Evolutionary conservation across 2,329 filamentous ascomycete species (phyloP).

Genomic region (Ceratocystiopsis minuta): DNA sequence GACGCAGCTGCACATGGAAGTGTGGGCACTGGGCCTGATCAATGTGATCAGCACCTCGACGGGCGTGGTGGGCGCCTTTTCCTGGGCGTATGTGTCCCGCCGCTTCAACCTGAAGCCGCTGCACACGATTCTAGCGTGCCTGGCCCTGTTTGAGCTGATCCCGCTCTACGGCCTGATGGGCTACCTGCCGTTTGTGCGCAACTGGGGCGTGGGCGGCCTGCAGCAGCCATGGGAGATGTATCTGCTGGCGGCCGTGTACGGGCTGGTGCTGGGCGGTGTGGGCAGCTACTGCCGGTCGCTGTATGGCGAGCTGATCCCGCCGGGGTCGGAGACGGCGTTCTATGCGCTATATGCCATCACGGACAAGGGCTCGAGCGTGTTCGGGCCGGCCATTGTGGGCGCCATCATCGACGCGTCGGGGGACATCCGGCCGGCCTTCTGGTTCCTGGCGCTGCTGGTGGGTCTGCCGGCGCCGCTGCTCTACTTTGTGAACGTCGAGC

Average conservation of each 20-base stretch:
- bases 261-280: constrained; percentile 82
- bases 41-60: constrained; percentile 77
- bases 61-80: constrained; percentile 75
- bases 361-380: constrained; percentile 86
- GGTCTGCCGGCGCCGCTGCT: constrained; percentile 71
- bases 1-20: constrained; percentile 76
- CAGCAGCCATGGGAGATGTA: constrained; percentile 97
- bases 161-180: constrained; percentile 80
- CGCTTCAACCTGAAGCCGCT: constrained; percentile 53
- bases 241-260: constrained; percentile 74
- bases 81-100: constrained; percentile 66
- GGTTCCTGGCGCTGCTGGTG: constrained; percentile 76
- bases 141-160: constrained; percentile 78
- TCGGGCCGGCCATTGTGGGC: constrained; percentile 86
- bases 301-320: constrained; percentile 84
- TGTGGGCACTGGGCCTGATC: constrained; percentile 76
- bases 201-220: constrained; percentile 63
- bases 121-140: constrained; percentile 84
- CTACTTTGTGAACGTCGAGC: constrained; percentile 67
- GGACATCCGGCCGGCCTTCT: constrained; percentile 73
- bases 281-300: constrained; percentile 83
- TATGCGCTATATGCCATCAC: constrained; percentile 95
- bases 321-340: constrained; percentile 86
- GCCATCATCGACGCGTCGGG: constrained; percentile 74
- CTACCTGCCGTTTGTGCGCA: constrained; percentile 62